Percentiles rank a stretch among this genome's conserved stretches.
phyloP scores from a whole-genome alignment of 352 stramenopile genomes.

The Phytophthora uliginosa region DNA sequence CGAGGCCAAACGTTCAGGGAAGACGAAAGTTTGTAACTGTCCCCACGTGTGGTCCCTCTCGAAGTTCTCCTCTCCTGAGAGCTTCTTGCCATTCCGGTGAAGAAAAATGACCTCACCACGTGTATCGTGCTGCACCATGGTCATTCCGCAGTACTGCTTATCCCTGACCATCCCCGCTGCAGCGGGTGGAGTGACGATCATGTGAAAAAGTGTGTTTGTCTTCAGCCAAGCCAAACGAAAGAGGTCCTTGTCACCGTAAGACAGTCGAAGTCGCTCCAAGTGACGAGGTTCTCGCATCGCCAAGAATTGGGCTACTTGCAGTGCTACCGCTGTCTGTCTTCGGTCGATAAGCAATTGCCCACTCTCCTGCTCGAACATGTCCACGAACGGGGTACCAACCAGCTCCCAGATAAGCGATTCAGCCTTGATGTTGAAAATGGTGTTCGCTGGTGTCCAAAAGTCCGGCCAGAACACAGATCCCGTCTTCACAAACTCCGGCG shows the following conservation, averaged over 20 bases:
- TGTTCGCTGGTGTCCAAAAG: conserved; percentile 78
- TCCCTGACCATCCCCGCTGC: conserved; percentile 42
- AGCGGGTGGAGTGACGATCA: conserved; percentile 52
- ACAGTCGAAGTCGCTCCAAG: conserved; percentile 43
- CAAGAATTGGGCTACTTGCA: conserved; percentile 50
- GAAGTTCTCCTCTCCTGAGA: conserved; percentile 36
- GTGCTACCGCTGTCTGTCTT: conserved; percentile 18
- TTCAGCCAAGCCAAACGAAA: conserved; percentile 72
- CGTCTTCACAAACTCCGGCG: conserved; percentile 56
- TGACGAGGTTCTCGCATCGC: conserved; percentile 42
- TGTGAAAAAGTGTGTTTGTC: conserved; percentile 53
- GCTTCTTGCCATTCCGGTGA: conserved; percentile 61
- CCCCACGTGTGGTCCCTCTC: conserved; percentile 38
- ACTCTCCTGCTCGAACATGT: conserved; percentile 90
- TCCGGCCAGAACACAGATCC: conserved; percentile 86
- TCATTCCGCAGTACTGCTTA: conserved; percentile 56
- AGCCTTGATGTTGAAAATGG: conserved; percentile 74
- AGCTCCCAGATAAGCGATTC: conserved; percentile 65
- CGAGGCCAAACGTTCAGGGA: conserved; percentile 24
- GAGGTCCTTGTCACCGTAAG: conserved; percentile 68
- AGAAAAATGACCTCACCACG: conserved; percentile 53
- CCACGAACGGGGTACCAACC: conserved; percentile 79
- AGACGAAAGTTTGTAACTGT: conserved; percentile 38
- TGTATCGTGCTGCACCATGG: conserved; percentile 45
- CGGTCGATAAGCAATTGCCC: conserved; percentile 76